phyloP scores from a whole-genome alignment of 192 early-diverging fungal genomes.

The Chytriomyces confervae region DNA sequence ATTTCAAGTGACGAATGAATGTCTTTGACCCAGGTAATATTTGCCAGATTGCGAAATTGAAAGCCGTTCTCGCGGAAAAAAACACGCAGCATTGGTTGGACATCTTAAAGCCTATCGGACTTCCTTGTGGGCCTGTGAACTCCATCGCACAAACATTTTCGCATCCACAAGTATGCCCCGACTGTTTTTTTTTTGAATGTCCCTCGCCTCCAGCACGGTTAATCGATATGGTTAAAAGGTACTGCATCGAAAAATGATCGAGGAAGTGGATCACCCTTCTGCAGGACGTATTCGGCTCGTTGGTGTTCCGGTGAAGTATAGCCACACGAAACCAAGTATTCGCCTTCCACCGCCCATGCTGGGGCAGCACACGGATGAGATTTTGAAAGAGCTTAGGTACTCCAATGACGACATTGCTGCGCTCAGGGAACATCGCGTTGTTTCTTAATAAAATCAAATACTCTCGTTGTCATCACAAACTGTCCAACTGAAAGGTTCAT shows the following conservation, averaged over 20 bases:
- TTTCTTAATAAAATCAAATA: constrained; percentile 6
- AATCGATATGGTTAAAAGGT: constrained; percentile 11
- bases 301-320: constrained; percentile 81
- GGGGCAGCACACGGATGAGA: constrained; percentile 87
- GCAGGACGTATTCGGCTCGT: constrained; percentile 79
- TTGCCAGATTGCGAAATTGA: constrained; percentile 60
- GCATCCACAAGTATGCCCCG: constrained; percentile 52
- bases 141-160: constrained; percentile 76
- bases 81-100: constrained; percentile 68
- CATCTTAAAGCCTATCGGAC: constrained; percentile 67
- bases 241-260: constrained; percentile 70
- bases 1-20: constrained; percentile 12
- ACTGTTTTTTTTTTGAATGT: constrained; percentile 4
- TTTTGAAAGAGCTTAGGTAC: constrained; percentile 77
- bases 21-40: not conserved
- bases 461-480: not conserved
- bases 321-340: constrained; percentile 65
- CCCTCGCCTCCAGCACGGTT: not conserved
- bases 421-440: constrained; percentile 6
- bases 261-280: constrained; percentile 80
- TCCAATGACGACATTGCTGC: constrained; percentile 57
- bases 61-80: constrained; percentile 50
- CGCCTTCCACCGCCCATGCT: constrained; percentile 79
- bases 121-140: constrained; percentile 86
- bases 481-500: too few relatives aligned